Evolutionary conservation across 495 filamentous ascomycete genomes (phyloP).

Genomic region (Pseudotulostoma volvatum): DNA sequence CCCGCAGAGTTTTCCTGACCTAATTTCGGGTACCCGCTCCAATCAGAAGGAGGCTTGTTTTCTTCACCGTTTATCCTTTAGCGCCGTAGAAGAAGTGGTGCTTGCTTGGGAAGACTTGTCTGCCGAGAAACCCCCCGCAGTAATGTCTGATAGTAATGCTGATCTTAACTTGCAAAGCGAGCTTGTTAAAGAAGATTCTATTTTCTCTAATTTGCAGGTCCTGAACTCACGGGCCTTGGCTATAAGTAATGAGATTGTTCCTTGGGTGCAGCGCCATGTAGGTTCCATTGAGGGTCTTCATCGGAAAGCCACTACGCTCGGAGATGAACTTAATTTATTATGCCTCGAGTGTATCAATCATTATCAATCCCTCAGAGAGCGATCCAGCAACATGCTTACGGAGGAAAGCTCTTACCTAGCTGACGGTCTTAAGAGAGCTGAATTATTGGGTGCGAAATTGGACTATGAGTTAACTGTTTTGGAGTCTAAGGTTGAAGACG

Average conservation of each 20-base stretch:
- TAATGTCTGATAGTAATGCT: conserved; percentile 13
- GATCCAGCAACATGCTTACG: conserved; percentile 46
- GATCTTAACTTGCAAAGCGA: conserved; percentile 22
- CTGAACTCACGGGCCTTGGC: conserved; percentile 38
- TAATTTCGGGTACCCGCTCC: conserved; percentile 12
- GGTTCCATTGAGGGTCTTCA: conserved; percentile 45
- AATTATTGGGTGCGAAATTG: conserved; percentile 68
- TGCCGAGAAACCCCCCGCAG: conserved; percentile 19
- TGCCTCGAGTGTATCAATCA: conserved; percentile 51
- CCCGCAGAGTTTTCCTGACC: conserved; percentile 27
- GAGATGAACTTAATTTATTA: conserved; percentile 47
- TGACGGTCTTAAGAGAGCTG: conserved; percentile 67
- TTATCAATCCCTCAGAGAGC: conserved; percentile 46
- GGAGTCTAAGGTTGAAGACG: conserved; percentile 68
- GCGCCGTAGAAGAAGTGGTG: conserved; percentile 71
- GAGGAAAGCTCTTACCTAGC: conserved; percentile 49
- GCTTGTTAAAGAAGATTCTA: conserved; percentile 29
- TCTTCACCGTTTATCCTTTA: conserved; percentile 76
- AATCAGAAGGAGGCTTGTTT: conserved; percentile 28
- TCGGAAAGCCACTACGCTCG: conserved; percentile 39
- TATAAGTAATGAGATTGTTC: conserved; percentile 28
- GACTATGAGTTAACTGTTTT: conserved; percentile 85
- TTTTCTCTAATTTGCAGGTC: conserved; percentile 44
- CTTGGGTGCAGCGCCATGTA: conserved; percentile 55
- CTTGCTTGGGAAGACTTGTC: conserved; percentile 46